Base-by-base conservation (phyloP, 1,139 yeast species). In the Lodderomyces parapsilosis region DNA sequence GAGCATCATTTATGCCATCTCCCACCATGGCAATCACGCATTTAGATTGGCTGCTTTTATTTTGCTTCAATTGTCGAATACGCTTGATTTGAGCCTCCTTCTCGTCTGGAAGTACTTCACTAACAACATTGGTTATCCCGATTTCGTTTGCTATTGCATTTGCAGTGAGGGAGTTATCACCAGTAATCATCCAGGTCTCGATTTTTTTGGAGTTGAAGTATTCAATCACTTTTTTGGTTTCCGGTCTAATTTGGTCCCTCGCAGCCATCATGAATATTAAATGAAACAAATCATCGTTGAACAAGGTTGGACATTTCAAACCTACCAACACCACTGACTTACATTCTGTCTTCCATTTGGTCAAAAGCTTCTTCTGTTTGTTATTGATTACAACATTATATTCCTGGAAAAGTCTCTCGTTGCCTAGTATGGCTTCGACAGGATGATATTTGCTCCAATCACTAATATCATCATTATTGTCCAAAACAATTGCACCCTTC, bases 61-160 rank as follows among this genome's bases (percentile, higher is more conserved):
- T 52, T 41, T 55, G 58, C 5, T 65, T 60, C 14, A 50, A 34
- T 13, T 58, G 59, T 53, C 82, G 85, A 18, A 86, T 68, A 67
- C 73, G 66, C 50, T 74, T 67, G 32, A 86, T 68, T 53, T 77
- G 76, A 10, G 69, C 74, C 19, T 87, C 84, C 59, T 86, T 86
- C 45, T 82, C 87, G 43, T 80, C 79, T 0, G 94, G 94, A 32
- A 86, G 64, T 6, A 86, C 93, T 39, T 81, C 88, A 19, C 90
- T 83, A 37, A 85, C 70, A n/a, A 86, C 83, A 43, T 78, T 70
- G 2, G 67, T 68, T 20, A 86, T 82, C 0, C 87, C 86, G 25
- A 86, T 68, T 52, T 82, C 85, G 6, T 58, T 54, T 0, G 86
- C 94, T 25, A 86, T 81, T 0, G 88, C 82, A 34, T 69, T 67